Conservation (phyloP, 202 grass and related monocot species). For the Hordeum pubiflorum region DNA sequence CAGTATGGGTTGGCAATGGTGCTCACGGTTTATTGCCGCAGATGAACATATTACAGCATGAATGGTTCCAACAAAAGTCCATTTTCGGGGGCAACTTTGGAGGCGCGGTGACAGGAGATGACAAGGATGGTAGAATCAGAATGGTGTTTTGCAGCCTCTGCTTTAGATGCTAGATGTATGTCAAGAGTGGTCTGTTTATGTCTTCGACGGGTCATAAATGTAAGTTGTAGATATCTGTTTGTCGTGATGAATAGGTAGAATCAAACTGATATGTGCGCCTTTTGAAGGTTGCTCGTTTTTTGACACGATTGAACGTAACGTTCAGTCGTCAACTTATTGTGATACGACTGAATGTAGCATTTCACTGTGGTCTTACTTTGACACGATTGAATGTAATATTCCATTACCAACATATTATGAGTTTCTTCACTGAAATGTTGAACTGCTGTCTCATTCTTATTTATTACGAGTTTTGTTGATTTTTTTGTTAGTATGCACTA, state of each 20-base stretch:
- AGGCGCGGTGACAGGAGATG: neutral
- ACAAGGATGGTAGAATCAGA: neutral
- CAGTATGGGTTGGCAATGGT: neutral
- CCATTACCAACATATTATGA: neutral
- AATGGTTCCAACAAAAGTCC: neutral
- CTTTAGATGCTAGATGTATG: constrained; percentile 5
- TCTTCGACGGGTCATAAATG: neutral
- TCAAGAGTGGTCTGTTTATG: neutral
- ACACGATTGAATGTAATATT: neutral
- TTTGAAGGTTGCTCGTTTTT: neutral
- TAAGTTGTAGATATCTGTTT: constrained; percentile 40
- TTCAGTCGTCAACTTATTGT: neutral
- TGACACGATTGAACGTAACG: neutral
- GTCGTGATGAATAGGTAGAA: neutral
- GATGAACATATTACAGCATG: constrained; percentile 30
- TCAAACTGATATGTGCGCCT: neutral
- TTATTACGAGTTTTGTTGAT: neutral
- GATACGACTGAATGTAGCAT: neutral
- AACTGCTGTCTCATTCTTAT: neutral
- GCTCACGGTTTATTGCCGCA: constrained; percentile 15
- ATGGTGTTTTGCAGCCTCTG: neutral
- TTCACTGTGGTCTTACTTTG: neutral
- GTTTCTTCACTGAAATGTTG: neutral
- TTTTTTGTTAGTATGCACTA: neutral
- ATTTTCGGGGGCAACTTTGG: neutral